Percentiles rank a stretch among this genome's conserved stretches.
phyloP scores from a whole-genome alignment of 2,329 filamentous ascomycete species.

The Fusarium domesticum region DNA sequence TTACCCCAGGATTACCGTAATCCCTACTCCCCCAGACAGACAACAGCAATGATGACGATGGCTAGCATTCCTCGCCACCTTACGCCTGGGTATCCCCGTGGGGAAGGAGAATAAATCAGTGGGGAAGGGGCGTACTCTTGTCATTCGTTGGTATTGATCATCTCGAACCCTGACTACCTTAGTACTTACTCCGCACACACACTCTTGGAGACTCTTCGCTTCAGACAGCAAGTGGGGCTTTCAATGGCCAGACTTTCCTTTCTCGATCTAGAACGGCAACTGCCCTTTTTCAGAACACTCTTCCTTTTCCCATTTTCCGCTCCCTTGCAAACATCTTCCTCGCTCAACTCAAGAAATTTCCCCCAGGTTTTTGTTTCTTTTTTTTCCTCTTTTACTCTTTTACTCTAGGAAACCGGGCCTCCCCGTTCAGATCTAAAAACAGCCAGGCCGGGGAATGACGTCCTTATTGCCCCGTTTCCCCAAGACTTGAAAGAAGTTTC shows the following conservation, averaged over 20 bases:
- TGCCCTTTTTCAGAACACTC: conserved; percentile 7
- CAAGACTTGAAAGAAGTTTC: not conserved
- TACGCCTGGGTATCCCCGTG: not conserved
- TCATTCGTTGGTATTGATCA: not conserved
- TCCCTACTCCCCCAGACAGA: not conserved
- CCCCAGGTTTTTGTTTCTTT: too few relatives aligned
- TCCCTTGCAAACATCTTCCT: conserved; percentile 4
- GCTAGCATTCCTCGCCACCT: not conserved
- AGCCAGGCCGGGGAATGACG: not conserved
- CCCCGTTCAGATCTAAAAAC: not conserved
- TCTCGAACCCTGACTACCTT: not conserved
- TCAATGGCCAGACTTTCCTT: conserved; percentile 2
- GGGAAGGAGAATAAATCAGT: not conserved
- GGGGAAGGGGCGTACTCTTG: too few relatives aligned
- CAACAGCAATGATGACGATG: not conserved
- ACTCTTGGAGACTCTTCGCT: not conserved
- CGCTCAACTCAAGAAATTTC: not conserved
- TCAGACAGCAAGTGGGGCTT: not conserved
- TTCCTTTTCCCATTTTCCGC: not conserved
- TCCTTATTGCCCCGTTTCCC: not conserved
- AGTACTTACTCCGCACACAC: not conserved
- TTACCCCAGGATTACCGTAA: too few relatives aligned
- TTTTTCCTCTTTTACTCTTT: not conserved
- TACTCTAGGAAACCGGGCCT: not conserved
- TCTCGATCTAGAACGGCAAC: conserved; percentile 16